Base-by-base conservation (phyloP, 768 basidiomycete species). In the Amyloporia xantha region DNA sequence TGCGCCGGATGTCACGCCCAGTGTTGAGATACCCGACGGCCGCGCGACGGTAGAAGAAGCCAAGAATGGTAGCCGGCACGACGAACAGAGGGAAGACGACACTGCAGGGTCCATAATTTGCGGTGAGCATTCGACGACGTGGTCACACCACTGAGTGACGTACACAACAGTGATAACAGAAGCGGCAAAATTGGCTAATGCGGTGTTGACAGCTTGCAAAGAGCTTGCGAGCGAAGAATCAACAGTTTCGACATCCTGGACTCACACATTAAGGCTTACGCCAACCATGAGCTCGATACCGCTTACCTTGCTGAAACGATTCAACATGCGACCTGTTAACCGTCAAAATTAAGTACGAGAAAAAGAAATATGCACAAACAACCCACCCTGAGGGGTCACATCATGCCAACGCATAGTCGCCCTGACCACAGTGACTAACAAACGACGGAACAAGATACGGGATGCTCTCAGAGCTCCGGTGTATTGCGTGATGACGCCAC, bases 371-470 rank as follows among this genome's bases (percentile, higher is more conserved):
- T 30, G 33, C 12, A 9, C 46, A 15, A 24, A 47, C 15, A 17
- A n/a, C 30, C 41, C 57, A 73, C 87, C 88, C 65, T 85, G 80
- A 1, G 90, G 90, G 0, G 90, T 91, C 0, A 84, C 81, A 60
- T 91, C 88, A 59, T 84, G 83, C 74, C 85, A 89, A 47, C 89
- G 75, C 74, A 92, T 90, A 4, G 91, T 91, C 6, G 90, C 87
- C 12, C 80, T 73, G 15, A 91, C 81, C 9, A 93, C 86, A 0
- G 77, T 77, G 5, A 73, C 76, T 45, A 92, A 66, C 30, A 93
- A 66, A 44, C 73, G 71, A 55, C 68, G 76, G 60, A 71, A 74
- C 27, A 70, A 56, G 2, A 59, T 54, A 35, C 64, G 56, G 27
- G 67, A 68, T 6, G 65, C 70, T 35, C 65, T 63, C 50, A 73